Base-by-base conservation (phyloP, 495 filamentous ascomycete species). In the Neurospora sublineolata region DNA sequence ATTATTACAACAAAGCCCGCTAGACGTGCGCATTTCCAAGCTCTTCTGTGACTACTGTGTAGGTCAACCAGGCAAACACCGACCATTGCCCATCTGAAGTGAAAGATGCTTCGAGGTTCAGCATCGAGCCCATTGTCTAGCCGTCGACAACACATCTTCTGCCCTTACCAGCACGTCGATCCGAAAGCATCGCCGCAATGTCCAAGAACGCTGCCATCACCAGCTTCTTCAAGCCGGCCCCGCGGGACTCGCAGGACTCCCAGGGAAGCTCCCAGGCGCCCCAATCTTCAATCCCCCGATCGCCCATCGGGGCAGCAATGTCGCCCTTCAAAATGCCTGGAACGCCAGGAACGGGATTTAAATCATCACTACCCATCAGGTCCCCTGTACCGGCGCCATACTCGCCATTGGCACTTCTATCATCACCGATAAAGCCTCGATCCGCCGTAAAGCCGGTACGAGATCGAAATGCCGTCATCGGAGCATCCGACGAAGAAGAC, bases 401-500 rank as follows among this genome's bases (percentile, higher is more conserved):
- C 10, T 72, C 76, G 2, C 69, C 70, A 10, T 69, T 71, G 60
- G 39, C 71, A 67, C 64, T 69, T 37, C 75, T 79, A n/a, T 78
- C 73, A 2, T 79, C 82, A 38, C 77, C 81, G 0, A 72, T 76
- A 36, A 75, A 75, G 60, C 71, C 76, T 20, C 69, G 30, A 18
- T 64, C 78, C 3, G 70, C 77, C 10, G 74, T 73, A 30, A 74
- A 76, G 39, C 69, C 42, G 8, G 30, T 38, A 33, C 72, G 77
- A 12, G 75, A 76, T 67, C 78, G 77, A 44, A 76, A 83, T 68
- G 76, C 78, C 23, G 86, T 91, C 37, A 89, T 93, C 69, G 86
- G 83, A 52, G 85, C 82, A 71, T 94, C 92, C 0, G 92, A 94
- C 75, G 89, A 89, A 69, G 91, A 92, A 36, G 74, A 64, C 52